phyloP scores from a whole-genome alignment of 1,139 yeast genomes.

The Candida smagusa region DNA sequence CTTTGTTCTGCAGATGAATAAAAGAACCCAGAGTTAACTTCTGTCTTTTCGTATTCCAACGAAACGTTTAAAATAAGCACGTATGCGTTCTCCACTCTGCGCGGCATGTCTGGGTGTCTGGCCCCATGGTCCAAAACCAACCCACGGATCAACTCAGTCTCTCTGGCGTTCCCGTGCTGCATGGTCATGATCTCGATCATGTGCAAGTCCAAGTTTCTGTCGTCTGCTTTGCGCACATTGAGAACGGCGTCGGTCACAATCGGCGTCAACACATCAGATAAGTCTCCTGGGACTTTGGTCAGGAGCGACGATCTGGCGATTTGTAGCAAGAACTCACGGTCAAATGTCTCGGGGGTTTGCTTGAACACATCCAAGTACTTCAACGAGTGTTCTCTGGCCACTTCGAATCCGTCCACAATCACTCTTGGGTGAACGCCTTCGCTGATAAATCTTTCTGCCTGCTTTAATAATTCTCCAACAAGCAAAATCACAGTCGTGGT shows the following conservation, averaged over 20 bases:
- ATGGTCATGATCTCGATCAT: conserved; percentile 98
- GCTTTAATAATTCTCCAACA: conserved; percentile 92
- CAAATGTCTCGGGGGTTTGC: conserved; percentile 48
- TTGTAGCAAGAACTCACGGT: conserved; percentile 84
- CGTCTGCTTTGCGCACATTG: conserved; percentile 57
- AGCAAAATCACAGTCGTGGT: conserved; percentile 95
- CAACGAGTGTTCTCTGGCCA: conserved; percentile 75
- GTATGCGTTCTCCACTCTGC: conserved; percentile 74
- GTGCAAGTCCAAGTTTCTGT: conserved; percentile 70
- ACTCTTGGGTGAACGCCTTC: conserved; percentile 98
- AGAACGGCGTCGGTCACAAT: conserved; percentile 96
- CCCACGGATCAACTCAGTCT: conserved; percentile 82
- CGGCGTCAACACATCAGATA: conserved; percentile 82
- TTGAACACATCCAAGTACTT: conserved; percentile 64
- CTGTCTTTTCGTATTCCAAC: conserved; percentile 95
- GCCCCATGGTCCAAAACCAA: conserved; percentile 98
- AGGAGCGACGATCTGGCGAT: conserved; percentile 87
- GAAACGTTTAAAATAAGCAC: conserved; percentile 89
- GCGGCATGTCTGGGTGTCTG: conserved; percentile 99
- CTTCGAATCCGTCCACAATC: conserved; percentile 91
- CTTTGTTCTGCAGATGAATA: conserved; percentile 95
- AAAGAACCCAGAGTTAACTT: conserved; percentile 94
- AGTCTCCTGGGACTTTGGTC: conserved; percentile 76
- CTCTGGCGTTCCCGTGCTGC: conserved; percentile 88
- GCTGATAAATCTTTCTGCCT: conserved; percentile 85